Evolutionary conservation across 768 basidiomycete genomes (phyloP), one percentile per base, ranked within the genome.

Genomic region (Hygrophorus pudorinus): DNA sequence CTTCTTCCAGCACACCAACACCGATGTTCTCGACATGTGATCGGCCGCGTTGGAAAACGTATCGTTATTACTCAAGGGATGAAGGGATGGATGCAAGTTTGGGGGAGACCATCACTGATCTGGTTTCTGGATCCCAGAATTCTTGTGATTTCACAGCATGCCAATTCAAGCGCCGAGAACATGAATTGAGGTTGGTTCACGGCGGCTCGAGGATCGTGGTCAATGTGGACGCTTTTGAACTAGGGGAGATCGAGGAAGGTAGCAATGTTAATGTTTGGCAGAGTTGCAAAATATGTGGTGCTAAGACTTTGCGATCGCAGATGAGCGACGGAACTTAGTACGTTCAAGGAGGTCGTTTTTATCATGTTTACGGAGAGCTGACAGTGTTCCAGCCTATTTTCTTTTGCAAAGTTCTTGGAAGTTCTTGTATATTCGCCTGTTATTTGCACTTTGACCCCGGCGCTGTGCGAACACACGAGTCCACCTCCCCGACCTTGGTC

Each of bases 321-420:
- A 68, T 80, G 65, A 65, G 57, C 12, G 68, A 72, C 51, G 78
- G 72, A 16, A 61, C 75, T 2, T 75, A 65, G 79, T 79, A 53
- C 45, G 78, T 70, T 41, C 16, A 20, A n/a, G 38, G 42, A 35
- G 11, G 41, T 8, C 14, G 5, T 39, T n/a, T 16, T 8, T 38
- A 8, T 18, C 29, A 37, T 18, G 38, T 42, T 36, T n/a, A 41
- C 31, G 33, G 16, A 12, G 31, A 44, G 20, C 42, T 31, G 31
- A 33, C 14, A 9, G 27, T 42, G 42, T 38, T 5, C 35, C 38
- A 78, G 78, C 44, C 53, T 79, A 5, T 63, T 70, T 37, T 78
- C 78, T 0, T 78, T 72, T 46, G 73, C 69, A 13, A 81, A 81
- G 53, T 79, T 67, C 49, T 57, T 79, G 12, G 78, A 81, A 55